phyloP scores from a whole-genome alignment of 1,284 basidiomycete genomes.

The Moniliophthora roreri region DNA sequence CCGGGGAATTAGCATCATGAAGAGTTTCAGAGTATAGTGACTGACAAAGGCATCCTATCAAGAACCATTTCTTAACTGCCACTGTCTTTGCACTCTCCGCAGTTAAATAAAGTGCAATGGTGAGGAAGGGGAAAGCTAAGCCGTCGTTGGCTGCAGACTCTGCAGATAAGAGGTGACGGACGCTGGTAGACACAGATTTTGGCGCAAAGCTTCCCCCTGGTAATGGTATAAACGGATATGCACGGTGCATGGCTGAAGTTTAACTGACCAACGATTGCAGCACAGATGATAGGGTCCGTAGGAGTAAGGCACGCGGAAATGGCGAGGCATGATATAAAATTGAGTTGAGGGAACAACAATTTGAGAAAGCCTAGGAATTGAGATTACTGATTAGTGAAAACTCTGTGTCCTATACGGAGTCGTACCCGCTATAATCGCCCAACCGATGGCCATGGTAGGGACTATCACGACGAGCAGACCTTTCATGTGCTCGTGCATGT shows the following conservation, averaged over 20 bases:
- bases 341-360: slow-evolving; percentile 67
- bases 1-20: slow-evolving; percentile 3
- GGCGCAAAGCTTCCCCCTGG: slow-evolving; percentile 87
- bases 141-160: slow-evolving; percentile 80
- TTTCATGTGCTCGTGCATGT: slow-evolving; percentile 61
- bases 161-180: slow-evolving; percentile 85
- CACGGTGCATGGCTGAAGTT: slow-evolving; percentile 5
- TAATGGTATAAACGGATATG: slow-evolving; percentile 1
- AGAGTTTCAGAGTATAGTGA: slow-evolving; percentile 17
- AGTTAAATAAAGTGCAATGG: slow-evolving; percentile 85
- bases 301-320: slow-evolving; percentile 92
- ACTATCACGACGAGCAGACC: slow-evolving; percentile 66
- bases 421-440: slow-evolving; percentile 65
- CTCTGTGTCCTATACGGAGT: background rate
- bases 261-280: slow-evolving; percentile 53
- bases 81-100: slow-evolving; percentile 63
- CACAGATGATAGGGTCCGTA: slow-evolving; percentile 85
- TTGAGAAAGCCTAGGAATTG: slow-evolving; percentile 50
- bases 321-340: slow-evolving; percentile 75
- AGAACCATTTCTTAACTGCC: slow-evolving; percentile 78
- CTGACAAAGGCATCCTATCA: slow-evolving; percentile 78
- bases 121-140: slow-evolving; percentile 90
- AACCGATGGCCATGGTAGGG: slow-evolving; percentile 79
- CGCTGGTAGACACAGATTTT: slow-evolving; percentile 82
- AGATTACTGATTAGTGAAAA: background rate